A percentile compares a stretch with the other conserved stretches of the same genome.
Conservation (phyloP, 805 yeast species). For the Scheffersomyces amazonensis region DNA sequence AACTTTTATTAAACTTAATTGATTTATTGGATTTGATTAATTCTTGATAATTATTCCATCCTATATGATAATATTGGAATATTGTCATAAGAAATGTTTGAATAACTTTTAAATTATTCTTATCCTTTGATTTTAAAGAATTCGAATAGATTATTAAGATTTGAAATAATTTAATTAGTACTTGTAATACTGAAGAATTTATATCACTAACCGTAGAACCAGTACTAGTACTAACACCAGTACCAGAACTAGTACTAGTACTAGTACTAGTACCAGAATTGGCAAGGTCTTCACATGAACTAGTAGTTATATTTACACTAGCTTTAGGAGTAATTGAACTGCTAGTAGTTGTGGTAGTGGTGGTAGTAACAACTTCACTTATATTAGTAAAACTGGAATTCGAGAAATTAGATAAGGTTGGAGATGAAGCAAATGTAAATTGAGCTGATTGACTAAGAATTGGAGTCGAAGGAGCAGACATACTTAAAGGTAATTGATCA, state of each 20-base stretch:
- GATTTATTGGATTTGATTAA: slow-evolving; percentile 31
- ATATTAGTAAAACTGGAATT: background rate
- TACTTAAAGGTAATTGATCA: slow-evolving; percentile 41
- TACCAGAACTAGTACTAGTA: background rate
- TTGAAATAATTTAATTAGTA: slow-evolving; percentile 32
- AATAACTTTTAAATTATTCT: slow-evolving; percentile 26
- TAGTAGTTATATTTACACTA: background rate
- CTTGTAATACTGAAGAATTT: slow-evolving; percentile 20
- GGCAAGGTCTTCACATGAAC: too few species aligned
- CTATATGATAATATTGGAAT: slow-evolving; percentile 38
- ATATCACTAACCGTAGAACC: background rate
- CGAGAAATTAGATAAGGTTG: background rate
- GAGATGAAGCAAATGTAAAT: slow-evolving; percentile 1
- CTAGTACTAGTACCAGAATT: background rate
- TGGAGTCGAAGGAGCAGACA: slow-evolving; percentile 45
- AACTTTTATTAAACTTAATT: slow-evolving; percentile 33
- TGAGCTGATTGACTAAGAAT: slow-evolving; percentile 10
- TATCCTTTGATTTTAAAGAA: slow-evolving; percentile 27
- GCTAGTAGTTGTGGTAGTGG: background rate
- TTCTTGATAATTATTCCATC: slow-evolving; percentile 36
- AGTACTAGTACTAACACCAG: background rate
- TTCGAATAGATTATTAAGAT: slow-evolving; percentile 30
- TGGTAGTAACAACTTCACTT: too few species aligned
- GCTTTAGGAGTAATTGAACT: background rate
- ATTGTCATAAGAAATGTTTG: slow-evolving; percentile 32